phyloP scores from a whole-genome alignment of 441 rosid genomes.

The Aquilaria agallochum region DNA sequence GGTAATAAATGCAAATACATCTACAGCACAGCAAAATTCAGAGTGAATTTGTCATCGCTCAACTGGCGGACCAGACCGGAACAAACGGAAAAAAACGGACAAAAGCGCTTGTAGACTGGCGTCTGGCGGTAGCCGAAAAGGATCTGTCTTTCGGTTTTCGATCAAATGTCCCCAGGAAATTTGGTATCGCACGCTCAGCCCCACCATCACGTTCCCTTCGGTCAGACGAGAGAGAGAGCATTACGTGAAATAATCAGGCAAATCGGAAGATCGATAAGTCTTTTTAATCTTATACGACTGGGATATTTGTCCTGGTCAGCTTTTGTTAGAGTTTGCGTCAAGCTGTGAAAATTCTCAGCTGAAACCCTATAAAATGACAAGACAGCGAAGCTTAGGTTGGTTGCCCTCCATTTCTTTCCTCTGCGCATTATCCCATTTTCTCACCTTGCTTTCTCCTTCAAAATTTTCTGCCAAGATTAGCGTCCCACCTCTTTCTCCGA shows the following conservation, averaged over 20 bases:
- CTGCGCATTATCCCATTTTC: conserved; percentile 7
- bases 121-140: conserved; percentile 8
- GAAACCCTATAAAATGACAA: conserved; percentile 10
- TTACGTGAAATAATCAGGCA: background rate
- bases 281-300: background rate
- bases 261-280: background rate
- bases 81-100: background rate
- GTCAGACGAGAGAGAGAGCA: background rate
- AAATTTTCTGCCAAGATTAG: conserved; percentile 1
- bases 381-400: conserved; percentile 14
- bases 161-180: conserved; percentile 25
- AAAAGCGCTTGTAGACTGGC: no score
- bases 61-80: background rate
- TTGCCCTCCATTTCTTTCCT: conserved; percentile 12
- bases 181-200: conserved; percentile 26
- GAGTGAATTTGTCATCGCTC: background rate
- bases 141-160: conserved; percentile 9
- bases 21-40: no score
- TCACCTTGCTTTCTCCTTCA: conserved; percentile 7
- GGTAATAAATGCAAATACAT: no score
- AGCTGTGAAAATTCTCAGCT: conserved; percentile 25
- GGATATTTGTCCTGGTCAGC: background rate
- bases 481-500: conserved; percentile 10
- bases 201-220: background rate
- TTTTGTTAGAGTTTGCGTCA: conserved; percentile 44